These are phyloP conservation scores for Asterophora lycoperdoides DNA, from an alignment of 768 basidiomycete genomes.

Conservation along the genomic window DNA sequence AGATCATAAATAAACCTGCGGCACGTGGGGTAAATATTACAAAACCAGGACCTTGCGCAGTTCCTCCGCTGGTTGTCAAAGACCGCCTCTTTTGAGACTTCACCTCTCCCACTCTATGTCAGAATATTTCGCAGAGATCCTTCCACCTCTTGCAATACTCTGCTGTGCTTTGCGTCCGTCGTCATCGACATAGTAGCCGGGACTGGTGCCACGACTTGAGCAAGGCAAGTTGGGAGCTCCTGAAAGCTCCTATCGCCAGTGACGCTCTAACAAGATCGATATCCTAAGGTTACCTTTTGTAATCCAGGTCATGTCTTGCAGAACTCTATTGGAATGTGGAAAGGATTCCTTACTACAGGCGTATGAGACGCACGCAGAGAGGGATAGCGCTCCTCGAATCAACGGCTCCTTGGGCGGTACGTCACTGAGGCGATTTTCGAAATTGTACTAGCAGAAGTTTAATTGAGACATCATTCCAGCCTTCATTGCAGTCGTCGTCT, in stretches of 20 bases:
- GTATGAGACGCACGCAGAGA: conserved; percentile 10
- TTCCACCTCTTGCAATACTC: too few species aligned
- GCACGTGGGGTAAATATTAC: neutral
- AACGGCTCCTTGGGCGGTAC: conserved; percentile 47
- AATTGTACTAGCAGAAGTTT: neutral
- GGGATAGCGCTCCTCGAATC: conserved; percentile 41
- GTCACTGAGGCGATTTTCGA: conserved; percentile 9
- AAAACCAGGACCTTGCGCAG: conserved; percentile 4
- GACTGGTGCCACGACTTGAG: too few species aligned
- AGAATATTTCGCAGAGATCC: neutral
- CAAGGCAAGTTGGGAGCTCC: conserved; percentile 1
- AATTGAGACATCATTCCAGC: conserved; percentile 27
- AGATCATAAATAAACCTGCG: too few species aligned
- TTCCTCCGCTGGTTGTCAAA: too few species aligned
- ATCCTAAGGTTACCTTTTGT: too few species aligned
- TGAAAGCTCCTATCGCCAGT: neutral
- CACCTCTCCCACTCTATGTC: neutral
- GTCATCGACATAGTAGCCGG: too few species aligned
- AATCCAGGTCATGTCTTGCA: neutral
- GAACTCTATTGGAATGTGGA: neutral
- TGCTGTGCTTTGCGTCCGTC: too few species aligned
- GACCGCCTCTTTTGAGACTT: neutral
- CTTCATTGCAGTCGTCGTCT: conserved; percentile 59
- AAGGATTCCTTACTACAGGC: conserved; percentile 1
- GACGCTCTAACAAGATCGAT: neutral